phyloP scores from a whole-genome alignment of 139 green algal species.

The Volvox africanus region DNA sequence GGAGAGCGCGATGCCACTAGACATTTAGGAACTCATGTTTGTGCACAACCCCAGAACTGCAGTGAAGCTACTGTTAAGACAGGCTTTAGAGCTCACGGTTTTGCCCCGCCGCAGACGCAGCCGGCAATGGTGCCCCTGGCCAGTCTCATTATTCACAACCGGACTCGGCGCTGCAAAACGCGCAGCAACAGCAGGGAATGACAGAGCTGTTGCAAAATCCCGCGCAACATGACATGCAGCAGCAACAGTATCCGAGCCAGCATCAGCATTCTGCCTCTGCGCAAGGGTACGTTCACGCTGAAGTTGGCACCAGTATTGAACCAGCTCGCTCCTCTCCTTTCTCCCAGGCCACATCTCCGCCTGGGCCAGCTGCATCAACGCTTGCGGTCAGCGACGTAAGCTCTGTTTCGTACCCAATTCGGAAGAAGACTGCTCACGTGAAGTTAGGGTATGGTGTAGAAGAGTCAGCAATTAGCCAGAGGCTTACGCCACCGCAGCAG shows the following conservation, averaged over 20 bases:
- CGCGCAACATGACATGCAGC: background rate
- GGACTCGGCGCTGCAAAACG: too few relatives aligned
- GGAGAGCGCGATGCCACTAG: too few relatives aligned
- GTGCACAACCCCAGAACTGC: too few relatives aligned
- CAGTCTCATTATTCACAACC: too few relatives aligned
- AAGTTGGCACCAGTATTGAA: background rate
- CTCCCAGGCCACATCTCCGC: background rate
- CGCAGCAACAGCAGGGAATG: background rate
- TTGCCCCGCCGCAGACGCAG: too few relatives aligned
- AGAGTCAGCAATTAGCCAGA: background rate
- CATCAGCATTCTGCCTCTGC: background rate
- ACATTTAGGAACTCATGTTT: too few relatives aligned
- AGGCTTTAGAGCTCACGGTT: too few relatives aligned
- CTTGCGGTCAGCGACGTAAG: background rate
- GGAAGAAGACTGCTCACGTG: conserved; percentile 12
- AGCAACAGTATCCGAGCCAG: background rate
- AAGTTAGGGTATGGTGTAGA: background rate
- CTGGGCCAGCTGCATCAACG: background rate
- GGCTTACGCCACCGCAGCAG: background rate
- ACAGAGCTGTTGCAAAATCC: background rate
- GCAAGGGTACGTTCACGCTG: background rate
- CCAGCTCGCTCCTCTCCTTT: background rate
- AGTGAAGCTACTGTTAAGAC: too few relatives aligned
- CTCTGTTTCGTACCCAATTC: background rate
- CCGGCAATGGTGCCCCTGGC: too few relatives aligned